A percentile compares a stretch with the other conserved stretches of the same genome.
Conservation (phyloP, 257 asterid genomes). For the Cordia subcordata region DNA sequence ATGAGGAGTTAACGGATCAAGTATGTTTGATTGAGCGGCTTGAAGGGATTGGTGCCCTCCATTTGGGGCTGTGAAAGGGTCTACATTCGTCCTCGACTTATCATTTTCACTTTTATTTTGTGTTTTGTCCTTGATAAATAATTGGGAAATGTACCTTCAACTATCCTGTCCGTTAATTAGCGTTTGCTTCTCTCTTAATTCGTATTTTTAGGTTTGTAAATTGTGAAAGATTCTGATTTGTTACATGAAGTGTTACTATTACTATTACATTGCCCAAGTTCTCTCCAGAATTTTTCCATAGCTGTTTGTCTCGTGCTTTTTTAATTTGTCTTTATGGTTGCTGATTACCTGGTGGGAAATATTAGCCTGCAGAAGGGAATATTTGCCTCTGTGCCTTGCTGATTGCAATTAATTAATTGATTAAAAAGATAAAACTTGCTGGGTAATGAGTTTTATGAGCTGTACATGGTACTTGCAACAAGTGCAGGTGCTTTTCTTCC, state of each 20-base stretch:
- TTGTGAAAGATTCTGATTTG: not conserved
- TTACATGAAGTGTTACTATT: no score
- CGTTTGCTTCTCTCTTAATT: not conserved
- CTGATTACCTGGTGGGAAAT: no score
- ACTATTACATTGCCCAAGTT: not conserved
- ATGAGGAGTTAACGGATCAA: conserved; percentile 2
- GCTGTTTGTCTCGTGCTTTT: no score
- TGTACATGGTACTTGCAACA: no score
- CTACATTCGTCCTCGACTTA: not conserved
- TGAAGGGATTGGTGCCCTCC: not conserved
- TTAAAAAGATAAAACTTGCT: no score
- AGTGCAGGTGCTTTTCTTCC: no score
- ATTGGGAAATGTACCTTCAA: not conserved
- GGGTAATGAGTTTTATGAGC: no score
- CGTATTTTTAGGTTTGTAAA: not conserved
- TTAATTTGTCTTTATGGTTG: no score
- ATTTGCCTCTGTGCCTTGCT: no score
- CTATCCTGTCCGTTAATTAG: no score
- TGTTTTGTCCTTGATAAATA: not conserved
- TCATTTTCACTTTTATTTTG: not conserved
- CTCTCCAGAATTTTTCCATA: not conserved
- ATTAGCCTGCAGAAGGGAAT: no score
- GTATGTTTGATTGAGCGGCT: not conserved
- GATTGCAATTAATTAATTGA: no score
- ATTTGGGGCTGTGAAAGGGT: not conserved